These are phyloP conservation scores for Torulaspora indica DNA, from an alignment of 805 yeast genomes.

Conservation along the genomic window DNA sequence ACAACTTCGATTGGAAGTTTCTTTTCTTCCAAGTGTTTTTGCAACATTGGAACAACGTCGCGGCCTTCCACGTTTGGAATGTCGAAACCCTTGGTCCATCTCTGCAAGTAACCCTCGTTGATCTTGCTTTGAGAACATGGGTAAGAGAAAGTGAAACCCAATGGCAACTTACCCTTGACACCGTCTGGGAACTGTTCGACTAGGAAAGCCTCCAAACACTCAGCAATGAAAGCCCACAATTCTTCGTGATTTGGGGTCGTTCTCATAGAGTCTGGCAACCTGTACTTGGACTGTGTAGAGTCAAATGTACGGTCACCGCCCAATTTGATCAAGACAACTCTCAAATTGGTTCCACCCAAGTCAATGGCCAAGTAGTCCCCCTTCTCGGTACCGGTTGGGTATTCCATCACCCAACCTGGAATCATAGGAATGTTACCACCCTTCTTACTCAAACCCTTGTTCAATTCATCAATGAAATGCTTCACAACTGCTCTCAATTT, in stretches of 20 bases:
- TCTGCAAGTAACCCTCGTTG: conserved; percentile 80
- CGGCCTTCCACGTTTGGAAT: conserved; percentile 89
- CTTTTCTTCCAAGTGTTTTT: conserved; percentile 58
- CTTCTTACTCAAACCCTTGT: conserved; percentile 67
- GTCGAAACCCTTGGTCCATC: conserved; percentile 98
- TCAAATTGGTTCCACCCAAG: conserved; percentile 94
- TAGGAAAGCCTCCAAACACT: conserved; percentile 66
- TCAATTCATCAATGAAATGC: conserved; percentile 74
- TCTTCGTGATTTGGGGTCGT: conserved; percentile 65
- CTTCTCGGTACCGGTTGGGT: conserved; percentile 84
- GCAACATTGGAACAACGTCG: conserved; percentile 90
- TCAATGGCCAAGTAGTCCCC: conserved; percentile 93
- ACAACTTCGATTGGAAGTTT: conserved; percentile 78
- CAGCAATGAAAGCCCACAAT: conserved; percentile 83
- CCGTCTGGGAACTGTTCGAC: conserved; percentile 66
- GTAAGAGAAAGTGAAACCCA: conserved; percentile 94
- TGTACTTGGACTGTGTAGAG: conserved; percentile 79
- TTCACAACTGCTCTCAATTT: conserved; percentile 61
- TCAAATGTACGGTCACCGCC: conserved; percentile 82
- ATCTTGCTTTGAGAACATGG: conserved; percentile 82
- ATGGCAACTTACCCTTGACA: conserved; percentile 54
- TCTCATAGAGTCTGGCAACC: conserved; percentile 72
- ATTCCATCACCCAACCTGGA: conserved; percentile 93
- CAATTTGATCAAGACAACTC: conserved; percentile 83
- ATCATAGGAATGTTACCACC: conserved; percentile 95